Percentiles rank a stretch among this genome's conserved stretches.
phyloP scores from a whole-genome alignment of 345 rosid species.

The Citrus inodora region DNA sequence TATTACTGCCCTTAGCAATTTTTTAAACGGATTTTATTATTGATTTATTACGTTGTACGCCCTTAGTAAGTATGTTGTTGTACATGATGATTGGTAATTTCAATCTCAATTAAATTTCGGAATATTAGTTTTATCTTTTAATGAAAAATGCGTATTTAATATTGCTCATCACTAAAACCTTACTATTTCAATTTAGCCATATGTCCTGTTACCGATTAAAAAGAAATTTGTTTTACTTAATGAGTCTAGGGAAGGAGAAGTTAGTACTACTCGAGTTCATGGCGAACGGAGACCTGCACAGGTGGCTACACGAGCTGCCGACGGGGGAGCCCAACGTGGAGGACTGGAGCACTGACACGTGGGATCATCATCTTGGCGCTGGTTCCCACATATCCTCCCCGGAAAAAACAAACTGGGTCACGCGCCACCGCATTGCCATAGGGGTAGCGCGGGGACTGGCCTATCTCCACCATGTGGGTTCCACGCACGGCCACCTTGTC shows the following conservation, averaged over 20 bases:
- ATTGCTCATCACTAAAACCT: too few relatives aligned
- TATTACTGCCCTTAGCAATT: too few relatives aligned
- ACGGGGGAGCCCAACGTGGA: constrained; percentile 75
- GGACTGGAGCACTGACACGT: constrained; percentile 94
- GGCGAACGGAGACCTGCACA: constrained; percentile 83
- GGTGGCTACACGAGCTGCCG: constrained; percentile 96
- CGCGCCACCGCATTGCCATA: constrained; percentile 78
- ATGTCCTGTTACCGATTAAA: too few relatives aligned
- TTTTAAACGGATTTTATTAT: too few relatives aligned
- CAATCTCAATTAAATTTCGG: too few relatives aligned
- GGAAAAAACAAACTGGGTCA: constrained; percentile 64
- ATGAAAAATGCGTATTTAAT: too few relatives aligned
- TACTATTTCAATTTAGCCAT: too few relatives aligned
- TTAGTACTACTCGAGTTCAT: constrained; percentile 73
- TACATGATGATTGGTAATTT: too few relatives aligned
- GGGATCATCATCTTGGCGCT: constrained; percentile 51
- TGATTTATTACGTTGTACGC: too few relatives aligned
- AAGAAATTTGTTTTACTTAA: too few relatives aligned
- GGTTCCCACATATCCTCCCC: constrained; percentile 32
- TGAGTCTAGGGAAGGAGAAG: constrained; percentile 68
- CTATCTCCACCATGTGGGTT: constrained; percentile 87
- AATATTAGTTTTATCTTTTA: too few relatives aligned
- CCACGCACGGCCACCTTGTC: constrained; percentile 74
- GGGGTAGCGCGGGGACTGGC: constrained; percentile 95
- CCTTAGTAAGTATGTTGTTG: too few relatives aligned